Base-by-base conservation (phyloP, 176 grass and related monocot genomes). In the Zizania latifolia region DNA sequence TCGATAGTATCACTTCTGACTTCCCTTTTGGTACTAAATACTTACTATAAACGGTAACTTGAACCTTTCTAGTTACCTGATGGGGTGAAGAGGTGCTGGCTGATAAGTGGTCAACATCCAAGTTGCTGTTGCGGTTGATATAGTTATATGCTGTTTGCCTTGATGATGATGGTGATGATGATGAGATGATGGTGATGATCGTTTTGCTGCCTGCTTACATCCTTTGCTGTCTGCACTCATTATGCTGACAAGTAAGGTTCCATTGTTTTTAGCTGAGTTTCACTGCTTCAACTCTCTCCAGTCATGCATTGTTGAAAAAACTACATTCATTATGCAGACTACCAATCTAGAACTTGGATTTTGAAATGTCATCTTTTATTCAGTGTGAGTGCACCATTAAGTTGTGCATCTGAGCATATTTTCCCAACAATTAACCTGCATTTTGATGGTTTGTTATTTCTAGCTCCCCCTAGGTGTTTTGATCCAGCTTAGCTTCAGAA, bases 61-160 rank as follows among this genome's bases (percentile, higher is more conserved):
- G 83, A 71, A 79, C 84, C 68, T 84, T 89, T 90, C 86, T 89
- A 88, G 85, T 85, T 92, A 80, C 78, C 85, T 89, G 79, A 45
- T 89, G 91, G 69, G 76, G 65, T 78, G 85, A 76, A 59, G 81
- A 72, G 86, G 63, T 84, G 87, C 72, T 78, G 80, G 80, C 66
- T 86, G 75, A 90, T 88, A 79, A 78, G 70, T 79, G 83, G 68
- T 77, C 71, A 85, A 71, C 77, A 77, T 74, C 45, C 65, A 75
- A 70, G 84, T 68, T 84, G 77, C 81, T 82, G 79, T 83, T 90
- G 86, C 58, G 72, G 92, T 69, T 84, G 83, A 84, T 84, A 74
- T 71, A 84, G 76, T 83, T 83, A 82, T 83, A 33, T 90, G 78
- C 60, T 86, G 82, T 80, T 86, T 68, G 54, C 62, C 35, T 75